A percentile compares a stretch with the other conserved stretches of the same genome.
These are phyloP conservation scores for Omphalotus guepiniiformis DNA, from an alignment of 768 basidiomycete species.

Conservation along the genomic window DNA sequence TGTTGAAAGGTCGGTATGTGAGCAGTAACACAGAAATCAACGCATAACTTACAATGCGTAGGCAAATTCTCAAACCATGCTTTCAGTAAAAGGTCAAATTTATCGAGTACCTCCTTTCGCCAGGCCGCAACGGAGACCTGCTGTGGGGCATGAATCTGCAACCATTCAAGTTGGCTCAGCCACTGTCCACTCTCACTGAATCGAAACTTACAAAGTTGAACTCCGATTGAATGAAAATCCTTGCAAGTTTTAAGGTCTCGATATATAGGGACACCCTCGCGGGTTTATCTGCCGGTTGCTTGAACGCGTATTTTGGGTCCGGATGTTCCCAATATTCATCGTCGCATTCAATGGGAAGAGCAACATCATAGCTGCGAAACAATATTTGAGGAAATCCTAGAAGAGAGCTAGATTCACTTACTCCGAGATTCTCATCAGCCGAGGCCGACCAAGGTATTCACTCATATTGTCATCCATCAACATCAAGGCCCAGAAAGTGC, in stretches of 20 bases:
- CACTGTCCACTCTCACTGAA: conserved; percentile 32
- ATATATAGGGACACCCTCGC: conserved; percentile 43
- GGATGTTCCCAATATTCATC: conserved; percentile 60
- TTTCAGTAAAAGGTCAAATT: not conserved
- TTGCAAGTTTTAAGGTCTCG: conserved; percentile 41
- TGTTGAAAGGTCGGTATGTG: conserved; percentile 11
- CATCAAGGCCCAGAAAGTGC: conserved; percentile 43
- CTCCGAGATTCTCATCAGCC: conserved; percentile 57
- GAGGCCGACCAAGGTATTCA: conserved; percentile 49
- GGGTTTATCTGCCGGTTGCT: conserved; percentile 49
- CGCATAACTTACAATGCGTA: not conserved
- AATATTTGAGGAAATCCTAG: conserved; percentile 4
- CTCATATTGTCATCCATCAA: conserved; percentile 19
- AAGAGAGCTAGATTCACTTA: conserved; percentile 12
- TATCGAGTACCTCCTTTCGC: not conserved
- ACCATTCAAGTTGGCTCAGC: not conserved
- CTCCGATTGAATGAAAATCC: no score
- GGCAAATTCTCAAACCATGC: conserved; percentile 1
- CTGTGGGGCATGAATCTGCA: not conserved
- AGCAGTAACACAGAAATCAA: not conserved
- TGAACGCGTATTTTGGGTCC: conserved; percentile 40
- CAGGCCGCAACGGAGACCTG: not conserved
- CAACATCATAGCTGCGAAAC: conserved; percentile 49
- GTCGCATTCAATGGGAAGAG: conserved; percentile 57
- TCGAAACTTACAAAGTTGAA: conserved; percentile 35